phyloP scores from a whole-genome alignment of 169 alveolate species.

The Eimeria sp. region DNA sequence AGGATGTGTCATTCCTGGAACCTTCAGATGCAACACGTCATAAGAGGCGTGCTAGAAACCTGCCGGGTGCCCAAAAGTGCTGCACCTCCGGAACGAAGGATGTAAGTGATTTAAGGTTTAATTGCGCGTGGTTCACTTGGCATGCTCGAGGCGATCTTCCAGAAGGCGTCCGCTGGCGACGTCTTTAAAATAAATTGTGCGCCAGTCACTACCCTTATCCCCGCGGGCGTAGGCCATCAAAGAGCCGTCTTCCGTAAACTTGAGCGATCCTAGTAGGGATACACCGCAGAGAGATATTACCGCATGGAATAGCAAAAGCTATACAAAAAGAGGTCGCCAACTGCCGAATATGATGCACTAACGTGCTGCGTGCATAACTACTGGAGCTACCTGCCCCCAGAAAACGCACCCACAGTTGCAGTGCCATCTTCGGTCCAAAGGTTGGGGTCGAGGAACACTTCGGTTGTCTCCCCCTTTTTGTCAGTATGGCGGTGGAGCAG shows the following conservation, averaged over 20 bases:
- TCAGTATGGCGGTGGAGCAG: conserved; percentile 29
- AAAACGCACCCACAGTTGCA: conserved; percentile 45
- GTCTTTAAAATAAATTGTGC: conserved; percentile 14
- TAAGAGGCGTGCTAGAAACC: background rate
- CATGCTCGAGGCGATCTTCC: conserved; percentile 37
- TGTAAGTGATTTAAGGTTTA: background rate
- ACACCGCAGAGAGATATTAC: background rate
- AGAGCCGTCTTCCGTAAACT: conserved; percentile 58
- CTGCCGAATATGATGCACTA: background rate
- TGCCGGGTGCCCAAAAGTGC: background rate
- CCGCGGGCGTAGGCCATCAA: conserved; percentile 76
- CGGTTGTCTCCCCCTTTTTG: background rate
- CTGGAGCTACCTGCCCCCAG: background rate
- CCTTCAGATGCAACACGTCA: background rate
- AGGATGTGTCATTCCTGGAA: background rate
- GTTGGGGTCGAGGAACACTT: conserved; percentile 67
- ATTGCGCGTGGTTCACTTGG: conserved; percentile 15
- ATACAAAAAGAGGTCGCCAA: background rate
- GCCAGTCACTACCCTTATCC: conserved; percentile 74
- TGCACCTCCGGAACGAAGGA: background rate
- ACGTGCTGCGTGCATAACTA: background rate
- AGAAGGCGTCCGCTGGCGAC: background rate
- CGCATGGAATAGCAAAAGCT: background rate
- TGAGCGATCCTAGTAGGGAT: background rate
- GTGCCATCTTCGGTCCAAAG: conserved; percentile 79